A percentile compares a stretch with the other conserved stretches of the same genome.
These are phyloP conservation scores for Amborella trichopoda DNA, from an alignment of 164 flowering plant genomes.

Conservation along the genomic window DNA sequence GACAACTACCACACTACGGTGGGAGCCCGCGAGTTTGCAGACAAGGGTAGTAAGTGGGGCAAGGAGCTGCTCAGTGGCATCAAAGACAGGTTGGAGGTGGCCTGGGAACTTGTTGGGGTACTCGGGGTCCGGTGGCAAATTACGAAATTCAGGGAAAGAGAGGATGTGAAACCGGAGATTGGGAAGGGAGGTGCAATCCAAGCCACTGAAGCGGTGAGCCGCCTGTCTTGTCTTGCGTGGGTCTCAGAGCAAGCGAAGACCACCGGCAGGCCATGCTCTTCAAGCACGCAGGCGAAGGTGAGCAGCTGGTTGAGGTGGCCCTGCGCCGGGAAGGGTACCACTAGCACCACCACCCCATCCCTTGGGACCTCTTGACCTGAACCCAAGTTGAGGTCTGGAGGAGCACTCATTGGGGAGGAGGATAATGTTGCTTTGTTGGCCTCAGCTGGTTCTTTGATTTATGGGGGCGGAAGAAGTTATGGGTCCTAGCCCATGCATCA, in stretches of 20 bases:
- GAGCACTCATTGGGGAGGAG: too few relatives aligned
- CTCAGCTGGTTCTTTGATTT: too few relatives aligned
- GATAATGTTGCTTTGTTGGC: too few relatives aligned
- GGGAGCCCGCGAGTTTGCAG: constrained; percentile 12
- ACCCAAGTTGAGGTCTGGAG: too few relatives aligned
- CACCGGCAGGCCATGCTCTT: constrained; percentile 20
- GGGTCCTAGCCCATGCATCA: too few relatives aligned
- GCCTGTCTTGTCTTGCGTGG: constrained; percentile 45
- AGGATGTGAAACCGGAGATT: constrained; percentile 40
- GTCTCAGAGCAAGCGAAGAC: constrained; percentile 22
- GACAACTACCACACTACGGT: constrained; percentile 20
- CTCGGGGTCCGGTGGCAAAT: constrained; percentile 30
- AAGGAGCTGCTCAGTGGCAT: constrained; percentile 22
- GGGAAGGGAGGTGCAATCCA: constrained; percentile 7
- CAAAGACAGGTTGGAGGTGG: constrained; percentile 26
- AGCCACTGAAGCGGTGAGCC: constrained; percentile 17
- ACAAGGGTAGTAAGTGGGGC: constrained; percentile 21
- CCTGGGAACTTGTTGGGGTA: constrained; percentile 20
- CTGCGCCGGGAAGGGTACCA: constrained; percentile 41
- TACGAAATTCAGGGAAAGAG: constrained; percentile 16
- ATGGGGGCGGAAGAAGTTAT: too few relatives aligned
- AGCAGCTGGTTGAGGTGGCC: constrained; percentile 49
- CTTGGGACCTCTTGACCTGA: too few relatives aligned
- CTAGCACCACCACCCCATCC: constrained; percentile 27
- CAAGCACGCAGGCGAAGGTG: constrained; percentile 27